Evolutionary conservation across 1,139 yeast genomes (phyloP).

Genomic region (Taphrina communis): DNA sequence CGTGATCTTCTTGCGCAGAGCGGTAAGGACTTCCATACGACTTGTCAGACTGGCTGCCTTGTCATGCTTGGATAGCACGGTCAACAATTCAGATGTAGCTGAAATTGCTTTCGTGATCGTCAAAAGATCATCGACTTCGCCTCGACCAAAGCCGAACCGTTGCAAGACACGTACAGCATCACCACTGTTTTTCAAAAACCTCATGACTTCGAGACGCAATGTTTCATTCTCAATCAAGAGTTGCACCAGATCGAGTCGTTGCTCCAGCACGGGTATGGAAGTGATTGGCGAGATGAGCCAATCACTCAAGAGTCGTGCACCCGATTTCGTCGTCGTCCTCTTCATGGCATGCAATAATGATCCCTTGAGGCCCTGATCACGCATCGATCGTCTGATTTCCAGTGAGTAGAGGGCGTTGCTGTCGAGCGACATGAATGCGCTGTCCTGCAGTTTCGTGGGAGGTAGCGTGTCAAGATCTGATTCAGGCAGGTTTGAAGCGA

Average conservation of each 20-base stretch:
- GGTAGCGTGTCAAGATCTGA: slow-evolving; percentile 58
- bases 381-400: slow-evolving; percentile 66
- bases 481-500: slow-evolving; percentile 64
- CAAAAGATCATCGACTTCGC: slow-evolving; percentile 57
- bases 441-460: slow-evolving; percentile 60
- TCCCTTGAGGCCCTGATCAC: slow-evolving; percentile 68
- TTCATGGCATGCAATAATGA: slow-evolving; percentile 71
- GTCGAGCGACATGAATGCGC: slow-evolving; percentile 74
- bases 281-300: slow-evolving; percentile 84
- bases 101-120: slow-evolving; percentile 56
- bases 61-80: slow-evolving; percentile 40
- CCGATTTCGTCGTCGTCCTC: slow-evolving; percentile 79
- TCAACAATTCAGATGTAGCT: slow-evolving; percentile 48
- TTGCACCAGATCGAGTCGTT: slow-evolving; percentile 68
- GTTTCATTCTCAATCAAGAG: slow-evolving; percentile 57
- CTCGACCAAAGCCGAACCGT: slow-evolving; percentile 57
- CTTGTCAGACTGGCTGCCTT: slow-evolving; percentile 36
- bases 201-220: slow-evolving; percentile 53
- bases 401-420: slow-evolving; percentile 80
- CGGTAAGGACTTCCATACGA: slow-evolving; percentile 45
- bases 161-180: slow-evolving; percentile 66
- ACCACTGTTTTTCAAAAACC: slow-evolving; percentile 54
- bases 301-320: slow-evolving; percentile 73
- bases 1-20: slow-evolving; percentile 49
- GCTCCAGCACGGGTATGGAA: slow-evolving; percentile 60